Conservation (phyloP, 1,284 basidiomycete genomes). For the Mycocalia duriaeana region DNA sequence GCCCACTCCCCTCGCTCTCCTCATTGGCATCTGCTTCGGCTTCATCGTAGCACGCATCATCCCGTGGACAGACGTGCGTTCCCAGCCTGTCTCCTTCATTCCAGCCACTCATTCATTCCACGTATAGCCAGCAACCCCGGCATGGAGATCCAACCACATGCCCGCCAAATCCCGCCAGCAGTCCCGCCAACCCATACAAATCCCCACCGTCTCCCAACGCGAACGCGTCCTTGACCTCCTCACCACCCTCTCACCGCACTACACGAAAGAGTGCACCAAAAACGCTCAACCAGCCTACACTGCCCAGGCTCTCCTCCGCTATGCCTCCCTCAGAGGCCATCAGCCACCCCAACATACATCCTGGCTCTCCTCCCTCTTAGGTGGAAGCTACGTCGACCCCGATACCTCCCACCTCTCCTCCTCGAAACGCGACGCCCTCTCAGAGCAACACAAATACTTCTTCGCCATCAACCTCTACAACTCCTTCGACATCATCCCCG, state of each 20-base stretch:
- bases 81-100: neutral
- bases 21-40: constrained; percentile 62
- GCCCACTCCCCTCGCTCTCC: constrained; percentile 32
- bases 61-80: constrained; percentile 38
- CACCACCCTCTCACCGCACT: constrained; percentile 80
- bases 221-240: constrained; percentile 81
- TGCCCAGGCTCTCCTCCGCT: constrained; percentile 81
- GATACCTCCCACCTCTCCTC: constrained; percentile 31
- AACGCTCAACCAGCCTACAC: constrained; percentile 78
- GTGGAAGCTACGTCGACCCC: too few relatives aligned
- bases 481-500: constrained; percentile 96
- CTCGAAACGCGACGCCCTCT: constrained; percentile 36
- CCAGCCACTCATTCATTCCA: neutral
- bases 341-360: constrained; percentile 52
- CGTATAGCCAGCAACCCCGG: constrained; percentile 29
- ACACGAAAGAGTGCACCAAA: constrained; percentile 87
- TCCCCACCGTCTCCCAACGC: constrained; percentile 77
- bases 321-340: constrained; percentile 78
- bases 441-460: constrained; percentile 92
- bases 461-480: constrained; percentile 98
- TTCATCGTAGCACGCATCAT: constrained; percentile 54
- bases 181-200: constrained; percentile 53
- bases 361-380: constrained; percentile 57
- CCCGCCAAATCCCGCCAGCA: constrained; percentile 46
- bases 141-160: constrained; percentile 53